Evolutionary conservation across 768 basidiomycete species (phyloP).

Genomic region (Russula abietina): DNA sequence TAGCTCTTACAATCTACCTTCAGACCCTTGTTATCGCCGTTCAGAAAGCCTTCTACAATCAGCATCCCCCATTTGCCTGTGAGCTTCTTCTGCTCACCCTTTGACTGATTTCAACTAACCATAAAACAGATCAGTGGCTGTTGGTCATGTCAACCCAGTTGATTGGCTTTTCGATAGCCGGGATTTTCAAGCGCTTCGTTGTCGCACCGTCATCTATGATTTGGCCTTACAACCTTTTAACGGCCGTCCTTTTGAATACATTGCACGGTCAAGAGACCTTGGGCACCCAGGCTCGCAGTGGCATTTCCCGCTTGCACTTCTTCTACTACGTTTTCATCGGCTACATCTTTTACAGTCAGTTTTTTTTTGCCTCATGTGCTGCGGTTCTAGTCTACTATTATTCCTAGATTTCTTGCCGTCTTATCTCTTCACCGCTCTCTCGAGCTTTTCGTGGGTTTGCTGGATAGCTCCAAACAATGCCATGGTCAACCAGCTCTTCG

Average conservation of each 20-base stretch:
- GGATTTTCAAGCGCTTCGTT: slow-evolving; percentile 41
- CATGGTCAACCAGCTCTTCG: no score
- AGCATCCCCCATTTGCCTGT: slow-evolving; percentile 34
- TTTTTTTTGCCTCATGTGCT: slow-evolving; percentile 28
- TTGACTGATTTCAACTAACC: not conserved
- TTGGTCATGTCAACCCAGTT: slow-evolving; percentile 39
- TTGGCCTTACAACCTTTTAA: slow-evolving; percentile 41
- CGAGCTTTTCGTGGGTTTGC: no score
- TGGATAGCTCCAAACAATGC: no score
- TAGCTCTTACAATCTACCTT: not conserved
- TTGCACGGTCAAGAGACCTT: slow-evolving; percentile 35
- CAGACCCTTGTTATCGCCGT: slow-evolving; percentile 43
- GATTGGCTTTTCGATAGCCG: slow-evolving; percentile 40
- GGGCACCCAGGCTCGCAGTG: slow-evolving; percentile 41
- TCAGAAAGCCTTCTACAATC: slow-evolving; percentile 41
- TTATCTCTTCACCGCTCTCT: no score
- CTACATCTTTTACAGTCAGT: no score
- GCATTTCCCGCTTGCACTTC: slow-evolving; percentile 48
- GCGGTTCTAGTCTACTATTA: not conserved
- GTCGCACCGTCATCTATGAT: slow-evolving; percentile 42
- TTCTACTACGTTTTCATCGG: slow-evolving; percentile 41
- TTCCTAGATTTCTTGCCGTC: no score
- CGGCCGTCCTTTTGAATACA: slow-evolving; percentile 42
- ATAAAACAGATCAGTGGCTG: slow-evolving; percentile 32
- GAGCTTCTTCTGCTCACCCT: slow-evolving; percentile 10